Conservation (phyloP, 2,329 filamentous ascomycete species). For the Diplodia mutila region DNA sequence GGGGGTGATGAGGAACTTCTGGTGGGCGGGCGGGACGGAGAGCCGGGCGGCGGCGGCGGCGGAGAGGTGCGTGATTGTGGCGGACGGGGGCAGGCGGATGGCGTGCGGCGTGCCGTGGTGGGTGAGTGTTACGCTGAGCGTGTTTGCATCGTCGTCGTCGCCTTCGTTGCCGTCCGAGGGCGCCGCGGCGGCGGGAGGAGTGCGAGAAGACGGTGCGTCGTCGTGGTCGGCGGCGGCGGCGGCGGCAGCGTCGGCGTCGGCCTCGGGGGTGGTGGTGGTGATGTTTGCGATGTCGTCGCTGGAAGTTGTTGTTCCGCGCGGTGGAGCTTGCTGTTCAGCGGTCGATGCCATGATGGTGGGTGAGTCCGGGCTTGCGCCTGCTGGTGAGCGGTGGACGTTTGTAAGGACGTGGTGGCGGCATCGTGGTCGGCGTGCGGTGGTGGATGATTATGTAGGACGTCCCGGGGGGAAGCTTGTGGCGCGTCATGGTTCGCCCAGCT, state of each 20-base stretch:
- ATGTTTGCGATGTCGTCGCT: neutral
- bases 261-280: neutral
- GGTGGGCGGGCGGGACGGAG: slow-evolving; percentile 64
- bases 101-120: slow-evolving; percentile 58
- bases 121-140: slow-evolving; percentile 49
- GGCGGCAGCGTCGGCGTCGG: neutral
- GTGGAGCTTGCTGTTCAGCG: neutral
- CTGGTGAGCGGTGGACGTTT: neutral
- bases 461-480: neutral
- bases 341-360: slow-evolving; percentile 17
- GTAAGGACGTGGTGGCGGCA: slow-evolving; percentile 4
- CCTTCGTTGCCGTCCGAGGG: neutral
- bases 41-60: slow-evolving; percentile 59
- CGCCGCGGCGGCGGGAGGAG: neutral
- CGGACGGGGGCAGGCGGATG: slow-evolving; percentile 52
- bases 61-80: slow-evolving; percentile 64
- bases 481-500: slow-evolving; percentile 11
- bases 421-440: neutral
- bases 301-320: neutral
- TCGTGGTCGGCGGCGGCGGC: neutral
- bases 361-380: neutral
- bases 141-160: neutral
- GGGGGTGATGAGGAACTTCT: slow-evolving; percentile 68
- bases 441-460: slow-evolving; percentile 6
- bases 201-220: neutral